Base-by-base conservation (phyloP, 2,329 filamentous ascomycete genomes). In the Aspergillus ochraceoroseus region DNA sequence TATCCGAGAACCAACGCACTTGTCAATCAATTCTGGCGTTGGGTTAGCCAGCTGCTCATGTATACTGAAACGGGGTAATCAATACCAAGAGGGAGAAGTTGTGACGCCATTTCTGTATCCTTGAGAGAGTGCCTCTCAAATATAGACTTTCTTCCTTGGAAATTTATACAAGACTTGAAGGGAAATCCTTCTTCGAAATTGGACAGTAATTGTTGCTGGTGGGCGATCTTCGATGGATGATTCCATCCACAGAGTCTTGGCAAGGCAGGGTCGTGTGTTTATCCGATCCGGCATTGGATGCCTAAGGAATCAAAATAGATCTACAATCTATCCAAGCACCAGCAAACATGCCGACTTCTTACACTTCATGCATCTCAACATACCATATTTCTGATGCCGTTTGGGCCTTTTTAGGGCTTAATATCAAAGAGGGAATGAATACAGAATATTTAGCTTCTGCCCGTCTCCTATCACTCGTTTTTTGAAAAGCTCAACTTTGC, bases 1-100 rank as follows among this genome's bases (percentile, higher is more conserved):
- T 66, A 98, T 96, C 58, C 84, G 85, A 39, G 89, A 96, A 47
- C 92, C 92, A 52, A 98, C 89, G 64, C 92, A 98, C 70, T 95
- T 95, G 74, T 98, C 92, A 67, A 98, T 96, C 63, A 98, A 80
- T 70, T 98, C 92, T 95, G 60, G 49, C 38, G 23, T 38, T 2
- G 43, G 31, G 47, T 62, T 51, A 62, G 55, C 40, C 38, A 33
- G 20, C 17, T 17, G 14, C n/a, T 14, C 25, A 37, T 34, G 28
- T 27, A 34, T 34, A 42, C 43, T 19, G 28, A 17, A 46, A 44
- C 26, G 8, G 38, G 36, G 14, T 33, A 67, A 55, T 22, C n/a
- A 9, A 5, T 65, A 85, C 82, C 82, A 54, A 86, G 70, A 39
- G 83, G 83, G 39, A 87, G 74, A 41, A 87, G 75, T 67, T 86